Evolutionary conservation across 768 basidiomycete species (phyloP), one percentile per base, ranked within the genome.

Genomic region (Pleurotus citrinopileatus): DNA sequence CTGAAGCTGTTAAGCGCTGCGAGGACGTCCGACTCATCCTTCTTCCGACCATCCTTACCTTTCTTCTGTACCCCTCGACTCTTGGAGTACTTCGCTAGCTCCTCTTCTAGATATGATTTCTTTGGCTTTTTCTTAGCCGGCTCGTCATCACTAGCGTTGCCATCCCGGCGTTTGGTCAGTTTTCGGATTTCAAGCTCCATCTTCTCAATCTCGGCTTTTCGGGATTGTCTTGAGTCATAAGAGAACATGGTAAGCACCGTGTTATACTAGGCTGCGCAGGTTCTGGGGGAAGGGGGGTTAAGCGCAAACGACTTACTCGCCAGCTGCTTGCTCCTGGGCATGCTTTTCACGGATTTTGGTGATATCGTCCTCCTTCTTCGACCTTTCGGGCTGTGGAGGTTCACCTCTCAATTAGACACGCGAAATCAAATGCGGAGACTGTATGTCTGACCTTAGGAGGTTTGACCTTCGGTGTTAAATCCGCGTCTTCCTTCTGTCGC

Each of bases 131-230:
- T 82, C 57, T 64, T 78, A 15, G 79, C 65, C 13, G 68, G 76
- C 40, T 91, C 87, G 27, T 87, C 88, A 60, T 88, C 88, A 38
- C 80, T 84, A 22, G 76, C 77, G 12, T 74, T 73, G 1, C 76
- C 81, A 23, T 76, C 79, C 7, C 79, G 80, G 38, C 76, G 78
- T 57, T 84, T 83, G 25, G 82, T 76, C 5, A 96, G 81, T 57
- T 82, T 87, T 22, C 91, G 86, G 53, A 98, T 89, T 42, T 93
- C 89, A 5, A 83, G 84, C 67, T 98, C 92, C 85, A 98, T 91
- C 61, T 81, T 86, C 60, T 85, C 86, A 47, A 97, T 91, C 65
- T 94, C 86, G 5, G 82, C 75, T 63, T 86, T 81, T 19, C 89
- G 87, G 9, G 79, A 69, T 28, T 77, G 76, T 50, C 88, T 93